Base-by-base conservation (phyloP, 83 land plant species). In the Picea mariana region DNA sequence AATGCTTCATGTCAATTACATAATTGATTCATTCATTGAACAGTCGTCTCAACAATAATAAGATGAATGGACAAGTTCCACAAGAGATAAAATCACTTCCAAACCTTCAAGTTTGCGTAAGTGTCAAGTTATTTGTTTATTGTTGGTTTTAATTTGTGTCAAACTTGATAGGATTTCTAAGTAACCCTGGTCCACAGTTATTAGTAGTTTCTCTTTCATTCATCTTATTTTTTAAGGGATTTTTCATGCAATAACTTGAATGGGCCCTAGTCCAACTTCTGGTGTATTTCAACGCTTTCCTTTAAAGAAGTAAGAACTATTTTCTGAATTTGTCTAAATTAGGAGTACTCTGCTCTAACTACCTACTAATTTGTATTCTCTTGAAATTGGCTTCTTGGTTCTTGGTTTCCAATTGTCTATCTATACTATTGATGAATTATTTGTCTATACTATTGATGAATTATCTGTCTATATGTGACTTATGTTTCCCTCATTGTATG, bases 211-310 rank as follows among this genome's bases (percentile, higher is more conserved):
- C 47, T 44, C 6, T 4, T 44, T 44, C 38, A 7, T 52, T 44
- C 17, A 47, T 55, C 3, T 62, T 83, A 47, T 77, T 9, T 77
- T 66, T 85, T 15, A 89, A 94, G 94, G 17, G 93, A 94, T 85
- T 87, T 92, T 62, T 94, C 94, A 26, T 85, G 31, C 82, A 94
- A 94, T 66, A 79, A 90, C 75, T 79, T 94, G 23, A 92, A 93
- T 81, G 94, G 96, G 67, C n/a, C n/a, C n/a, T n/a, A n/a, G 31
- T 27, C 31, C 31, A 1, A 92, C 92, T 78, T 80, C 88, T 66
- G 96, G 96, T 49, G 88, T 92, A 77, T 94, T 94, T 84, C 90
- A 93, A 47, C 94, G 90, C 79, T 85, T 94, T 21, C 91, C 93
- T 9, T 82, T 88, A n/a, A n/a, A n/a, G 84, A 27, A 27, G 31